Evolutionary conservation across 1,284 basidiomycete species (phyloP), one percentile per base, ranked within the genome.

Genomic region (Schizopora paradoxa): DNA sequence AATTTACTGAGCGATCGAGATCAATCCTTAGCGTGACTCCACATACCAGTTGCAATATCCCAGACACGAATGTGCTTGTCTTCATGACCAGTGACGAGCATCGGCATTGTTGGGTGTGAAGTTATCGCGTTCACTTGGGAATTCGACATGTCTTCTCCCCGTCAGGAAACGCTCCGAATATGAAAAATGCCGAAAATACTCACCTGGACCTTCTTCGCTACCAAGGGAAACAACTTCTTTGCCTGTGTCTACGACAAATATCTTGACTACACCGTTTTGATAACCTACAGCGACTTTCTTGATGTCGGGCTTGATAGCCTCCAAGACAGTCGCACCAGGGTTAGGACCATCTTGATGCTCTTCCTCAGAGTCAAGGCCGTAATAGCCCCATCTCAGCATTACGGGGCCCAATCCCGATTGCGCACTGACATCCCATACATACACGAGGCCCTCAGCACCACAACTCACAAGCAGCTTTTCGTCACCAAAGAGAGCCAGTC

Each of bases 21-120:
- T 43, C 19, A 26, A 32, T 26, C 7, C 3, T 23, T 41, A 38
- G 48, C 13, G n/a, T 45, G 25, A 21, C 31, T 32, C 27, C 4
- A 62, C 79, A 54, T 54, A 88, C 93, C 86, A 51, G 85, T 87
- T 27, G 71, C 69, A 40, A 89, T 75, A 64, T 97, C 91, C 64
- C 90, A 96, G 48, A 97, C 80, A 25, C 89, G 78, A 55, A 98
- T 91, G 59, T 84, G 85, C 55, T 91, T 92, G 69, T 98, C 93
- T 66, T 98, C 94, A 62, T 96, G 90, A 0, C 83, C 95, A 11
- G 90, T 88, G 27, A 95, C 80, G 38, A 98, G 77, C 21, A 94
- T 67, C 1, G 90, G 80, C 72, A 93, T 82, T 1, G 90, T 94
- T 8, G 93, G 92, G 68, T 97, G 92, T 35, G 91, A 92, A 29